phyloP scores from a whole-genome alignment of 2,329 filamentous ascomycete genomes.

The Stemphylium beticola region DNA sequence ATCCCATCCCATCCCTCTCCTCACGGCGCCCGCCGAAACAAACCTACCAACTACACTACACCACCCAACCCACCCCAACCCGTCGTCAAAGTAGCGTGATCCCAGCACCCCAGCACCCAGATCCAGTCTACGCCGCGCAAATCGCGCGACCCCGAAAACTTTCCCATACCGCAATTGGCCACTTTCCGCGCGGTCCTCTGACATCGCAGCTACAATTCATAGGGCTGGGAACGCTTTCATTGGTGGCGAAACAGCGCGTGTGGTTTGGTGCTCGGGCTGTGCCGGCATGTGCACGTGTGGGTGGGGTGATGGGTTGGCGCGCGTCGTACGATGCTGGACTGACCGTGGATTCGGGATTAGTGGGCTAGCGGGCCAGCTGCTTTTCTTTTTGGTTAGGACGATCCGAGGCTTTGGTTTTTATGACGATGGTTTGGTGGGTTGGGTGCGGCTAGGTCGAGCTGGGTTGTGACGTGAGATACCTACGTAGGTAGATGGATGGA shows the following conservation, averaged over 20 bases:
- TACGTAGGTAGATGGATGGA: too few relatives aligned
- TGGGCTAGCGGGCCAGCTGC: background rate
- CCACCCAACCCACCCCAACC: too few relatives aligned
- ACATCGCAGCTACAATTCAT: background rate
- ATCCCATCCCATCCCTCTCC: background rate
- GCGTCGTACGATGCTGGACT: conserved; percentile 9
- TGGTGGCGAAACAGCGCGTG: conserved; percentile 8
- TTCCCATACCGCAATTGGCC: background rate
- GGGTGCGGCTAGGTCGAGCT: too few relatives aligned
- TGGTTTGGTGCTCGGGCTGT: conserved; percentile 1
- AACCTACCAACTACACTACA: background rate
- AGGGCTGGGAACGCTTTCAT: background rate
- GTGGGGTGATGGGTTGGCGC: conserved; percentile 8
- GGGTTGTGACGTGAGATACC: too few relatives aligned
- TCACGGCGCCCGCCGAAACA: background rate
- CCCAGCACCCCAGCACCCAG: background rate
- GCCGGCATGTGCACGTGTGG: background rate
- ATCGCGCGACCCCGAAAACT: background rate
- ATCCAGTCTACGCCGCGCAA: background rate
- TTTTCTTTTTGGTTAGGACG: too few relatives aligned
- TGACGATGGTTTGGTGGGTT: too few relatives aligned
- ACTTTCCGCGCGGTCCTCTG: background rate
- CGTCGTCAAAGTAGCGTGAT: background rate
- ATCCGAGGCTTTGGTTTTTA: too few relatives aligned
- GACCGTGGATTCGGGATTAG: background rate